phyloP scores from a whole-genome alignment of 306 rosid genomes.

The Cercis canadensis region DNA sequence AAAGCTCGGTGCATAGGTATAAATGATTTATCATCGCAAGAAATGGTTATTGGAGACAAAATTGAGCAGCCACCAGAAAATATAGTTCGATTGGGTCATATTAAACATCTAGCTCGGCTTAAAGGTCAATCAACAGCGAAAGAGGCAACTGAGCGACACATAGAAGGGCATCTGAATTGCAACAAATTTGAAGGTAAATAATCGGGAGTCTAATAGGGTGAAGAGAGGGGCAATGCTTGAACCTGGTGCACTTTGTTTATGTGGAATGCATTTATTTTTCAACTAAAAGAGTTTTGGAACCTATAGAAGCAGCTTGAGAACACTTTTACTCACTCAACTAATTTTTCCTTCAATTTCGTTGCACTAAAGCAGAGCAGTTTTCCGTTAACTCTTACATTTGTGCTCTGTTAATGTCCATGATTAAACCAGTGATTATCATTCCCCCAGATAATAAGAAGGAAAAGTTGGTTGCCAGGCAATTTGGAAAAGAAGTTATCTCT shows the following conservation, averaged over 20 bases:
- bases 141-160: conserved; percentile 12
- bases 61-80: conserved; percentile 16
- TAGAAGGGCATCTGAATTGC: conserved; percentile 16
- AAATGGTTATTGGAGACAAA: neutral
- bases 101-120: conserved; percentile 45
- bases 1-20: conserved; percentile 40
- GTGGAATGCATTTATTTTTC: conserved; percentile 1
- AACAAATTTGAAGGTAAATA: conserved; percentile 32
- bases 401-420: neutral
- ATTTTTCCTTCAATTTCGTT: conserved; percentile 1
- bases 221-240: conserved; percentile 23
- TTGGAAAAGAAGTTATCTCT: conserved; percentile 2
- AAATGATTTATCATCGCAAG: conserved; percentile 5
- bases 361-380: neutral
- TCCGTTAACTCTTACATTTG: neutral
- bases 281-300: conserved; percentile 2
- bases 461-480: neutral
- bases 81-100: conserved; percentile 35
- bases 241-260: conserved; percentile 8
- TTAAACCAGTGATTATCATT: neutral
- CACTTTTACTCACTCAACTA: conserved; percentile 1
- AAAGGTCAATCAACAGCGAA: conserved; percentile 15
- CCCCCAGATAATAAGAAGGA: conserved; percentile 7
- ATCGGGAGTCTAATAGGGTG: conserved; percentile 2
- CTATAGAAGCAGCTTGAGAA: neutral